Percentiles rank a stretch among this genome's conserved stretches.
Conservation (phyloP, 1,139 yeast genomes). For the Yamadazyma oceani region DNA sequence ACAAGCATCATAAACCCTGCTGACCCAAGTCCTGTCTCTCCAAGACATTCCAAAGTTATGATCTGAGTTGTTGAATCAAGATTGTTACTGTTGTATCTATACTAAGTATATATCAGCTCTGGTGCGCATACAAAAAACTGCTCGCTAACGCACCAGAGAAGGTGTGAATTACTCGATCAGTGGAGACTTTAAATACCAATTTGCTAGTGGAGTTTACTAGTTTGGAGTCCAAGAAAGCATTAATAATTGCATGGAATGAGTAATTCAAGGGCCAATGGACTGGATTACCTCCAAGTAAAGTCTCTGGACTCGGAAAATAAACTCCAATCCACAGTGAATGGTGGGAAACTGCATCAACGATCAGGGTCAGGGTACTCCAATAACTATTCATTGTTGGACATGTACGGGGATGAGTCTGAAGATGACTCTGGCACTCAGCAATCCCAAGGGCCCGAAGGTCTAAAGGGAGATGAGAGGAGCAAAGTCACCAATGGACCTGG, state of each 20-base stretch:
- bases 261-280: too few species aligned
- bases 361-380: slow-evolving; percentile 35
- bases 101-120: background rate
- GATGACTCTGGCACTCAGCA: slow-evolving; percentile 6
- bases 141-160: too few species aligned
- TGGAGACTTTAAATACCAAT: background rate
- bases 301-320: background rate
- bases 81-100: too few species aligned
- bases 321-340: too few species aligned
- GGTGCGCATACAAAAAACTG: background rate
- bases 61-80: too few species aligned
- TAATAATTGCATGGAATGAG: too few species aligned
- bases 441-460: slow-evolving; percentile 1
- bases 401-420: slow-evolving; percentile 24
- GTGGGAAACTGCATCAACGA: slow-evolving; percentile 22
- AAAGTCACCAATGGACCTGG: too few species aligned
- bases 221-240: too few species aligned
- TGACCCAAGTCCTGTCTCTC: slow-evolving; percentile 31
- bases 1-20: slow-evolving; percentile 34
- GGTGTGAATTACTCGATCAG: too few species aligned
- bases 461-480: slow-evolving; percentile 1
- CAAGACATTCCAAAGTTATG: slow-evolving; percentile 32
- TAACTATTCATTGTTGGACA: slow-evolving; percentile 32
- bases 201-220: background rate
- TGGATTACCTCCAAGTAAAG: background rate